Conservation (phyloP, 768 basidiomycete species). For the Obba rivulosa region DNA sequence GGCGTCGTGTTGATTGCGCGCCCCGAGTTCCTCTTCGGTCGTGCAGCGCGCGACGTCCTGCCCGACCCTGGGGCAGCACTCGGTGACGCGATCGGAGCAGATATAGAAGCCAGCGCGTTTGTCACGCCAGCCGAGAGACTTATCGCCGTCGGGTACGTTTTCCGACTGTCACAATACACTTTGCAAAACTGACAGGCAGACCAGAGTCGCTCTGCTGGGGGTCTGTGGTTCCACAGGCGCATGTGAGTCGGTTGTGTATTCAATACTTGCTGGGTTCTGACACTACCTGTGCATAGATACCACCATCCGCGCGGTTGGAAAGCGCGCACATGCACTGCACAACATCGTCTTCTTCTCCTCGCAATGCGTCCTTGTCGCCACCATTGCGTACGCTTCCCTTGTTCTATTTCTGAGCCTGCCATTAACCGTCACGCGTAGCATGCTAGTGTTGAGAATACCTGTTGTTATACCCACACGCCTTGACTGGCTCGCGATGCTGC, state of each 20-base stretch:
- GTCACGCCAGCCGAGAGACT: conserved; percentile 38
- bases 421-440: conserved; percentile 29
- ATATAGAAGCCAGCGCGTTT: not conserved
- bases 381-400: conserved; percentile 22
- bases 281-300: conserved; percentile 31
- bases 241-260: conserved; percentile 39
- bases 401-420: too few relatives aligned
- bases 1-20: conserved; percentile 82
- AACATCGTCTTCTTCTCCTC: conserved; percentile 61
- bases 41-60: conserved; percentile 4
- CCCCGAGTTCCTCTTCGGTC: conserved; percentile 68
- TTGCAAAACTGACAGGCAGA: too few relatives aligned
- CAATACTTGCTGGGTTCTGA: not conserved
- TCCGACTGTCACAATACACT: too few relatives aligned
- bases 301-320: conserved; percentile 64
- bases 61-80: conserved; percentile 2
- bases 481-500: conserved; percentile 41
- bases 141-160: conserved; percentile 50
- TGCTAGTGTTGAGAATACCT: conserved; percentile 34
- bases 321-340: conserved; percentile 71
- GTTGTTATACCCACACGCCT: conserved; percentile 41
- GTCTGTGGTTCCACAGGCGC: conserved; percentile 63
- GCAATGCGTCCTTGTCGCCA: conserved; percentile 41
- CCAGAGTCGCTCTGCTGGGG: conserved; percentile 58
- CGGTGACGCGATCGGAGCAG: conserved; percentile 5